phyloP scores from a whole-genome alignment of 495 filamentous ascomycete species.

The Penicillium herquei region DNA sequence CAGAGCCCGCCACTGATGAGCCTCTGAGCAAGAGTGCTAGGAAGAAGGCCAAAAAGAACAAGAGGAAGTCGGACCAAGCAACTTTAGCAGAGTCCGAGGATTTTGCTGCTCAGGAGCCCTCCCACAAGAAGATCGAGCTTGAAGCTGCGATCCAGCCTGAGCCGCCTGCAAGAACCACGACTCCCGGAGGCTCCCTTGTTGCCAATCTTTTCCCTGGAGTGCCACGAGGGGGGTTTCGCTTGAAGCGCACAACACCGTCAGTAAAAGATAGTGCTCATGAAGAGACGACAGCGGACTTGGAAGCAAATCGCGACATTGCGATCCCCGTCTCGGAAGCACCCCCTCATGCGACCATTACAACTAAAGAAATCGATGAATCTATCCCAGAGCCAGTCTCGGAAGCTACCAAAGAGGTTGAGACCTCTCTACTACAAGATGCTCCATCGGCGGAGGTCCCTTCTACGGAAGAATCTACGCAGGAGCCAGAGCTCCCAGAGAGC shows the following conservation, averaged over 20 bases:
- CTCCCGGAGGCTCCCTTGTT: slow-evolving; percentile 32
- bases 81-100: slow-evolving; percentile 4
- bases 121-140: slow-evolving; percentile 13
- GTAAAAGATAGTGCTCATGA: slow-evolving; percentile 50
- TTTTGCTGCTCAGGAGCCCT: slow-evolving; percentile 2
- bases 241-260: slow-evolving; percentile 23
- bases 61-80: slow-evolving; percentile 24
- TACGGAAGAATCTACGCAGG: slow-evolving; percentile 9
- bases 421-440: slow-evolving; percentile 8
- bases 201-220: slow-evolving; percentile 40
- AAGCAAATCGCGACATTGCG: slow-evolving; percentile 49
- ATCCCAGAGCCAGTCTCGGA: slow-evolving; percentile 9
- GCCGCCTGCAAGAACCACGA: slow-evolving; percentile 13
- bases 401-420: slow-evolving; percentile 7
- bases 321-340: slow-evolving; percentile 51
- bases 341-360: slow-evolving; percentile 25
- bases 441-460: slow-evolving; percentile 6
- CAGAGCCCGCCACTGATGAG: slow-evolving; percentile 11
- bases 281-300: slow-evolving; percentile 41
- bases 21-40: slow-evolving; percentile 29
- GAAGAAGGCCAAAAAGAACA: slow-evolving; percentile 32
- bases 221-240: slow-evolving; percentile 34
- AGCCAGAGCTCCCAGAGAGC: slow-evolving; percentile 15
- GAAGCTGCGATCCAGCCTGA: slow-evolving; percentile 8
- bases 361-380: slow-evolving; percentile 14